phyloP scores from a whole-genome alignment of 345 rosid genomes.

The Gossypium herbaceum region DNA sequence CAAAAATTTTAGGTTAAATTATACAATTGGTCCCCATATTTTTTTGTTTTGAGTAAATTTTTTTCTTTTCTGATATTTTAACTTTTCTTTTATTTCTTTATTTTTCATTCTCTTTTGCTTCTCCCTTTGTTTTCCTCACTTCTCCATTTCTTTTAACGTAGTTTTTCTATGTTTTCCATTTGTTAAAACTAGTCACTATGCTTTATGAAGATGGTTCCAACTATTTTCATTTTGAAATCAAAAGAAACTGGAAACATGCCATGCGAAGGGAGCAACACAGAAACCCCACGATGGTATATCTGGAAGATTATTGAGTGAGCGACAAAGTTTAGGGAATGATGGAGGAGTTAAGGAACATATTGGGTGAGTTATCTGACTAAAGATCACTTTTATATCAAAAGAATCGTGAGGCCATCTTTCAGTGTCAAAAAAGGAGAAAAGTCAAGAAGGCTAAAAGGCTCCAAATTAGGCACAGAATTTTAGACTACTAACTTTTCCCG shows the following conservation, averaged over 20 bases:
- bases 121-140: too few species aligned
- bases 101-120: too few species aligned
- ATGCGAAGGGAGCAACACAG: slow-evolving; percentile 70
- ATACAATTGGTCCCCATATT: too few species aligned
- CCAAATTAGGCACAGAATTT: slow-evolving; percentile 25
- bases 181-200: too few species aligned
- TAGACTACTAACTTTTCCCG: slow-evolving; percentile 31
- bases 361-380: slow-evolving; percentile 54
- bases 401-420: slow-evolving; percentile 50
- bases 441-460: neutral
- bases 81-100: too few species aligned
- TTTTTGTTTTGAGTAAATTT: too few species aligned
- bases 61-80: too few species aligned
- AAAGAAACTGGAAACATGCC: slow-evolving; percentile 73
- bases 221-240: slow-evolving; percentile 64
- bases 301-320: slow-evolving; percentile 26
- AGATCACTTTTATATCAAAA: slow-evolving; percentile 86
- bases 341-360: slow-evolving; percentile 40
- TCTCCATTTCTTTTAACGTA: too few species aligned
- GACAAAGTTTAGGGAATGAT: slow-evolving; percentile 17
- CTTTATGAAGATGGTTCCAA: slow-evolving; percentile 39
- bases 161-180: too few species aligned
- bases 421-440: slow-evolving; percentile 38
- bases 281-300: slow-evolving; percentile 27
- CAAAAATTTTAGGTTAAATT: too few species aligned